phyloP scores from a whole-genome alignment of 148 eudicot genomes.

The Arctostaphylos glauca region DNA sequence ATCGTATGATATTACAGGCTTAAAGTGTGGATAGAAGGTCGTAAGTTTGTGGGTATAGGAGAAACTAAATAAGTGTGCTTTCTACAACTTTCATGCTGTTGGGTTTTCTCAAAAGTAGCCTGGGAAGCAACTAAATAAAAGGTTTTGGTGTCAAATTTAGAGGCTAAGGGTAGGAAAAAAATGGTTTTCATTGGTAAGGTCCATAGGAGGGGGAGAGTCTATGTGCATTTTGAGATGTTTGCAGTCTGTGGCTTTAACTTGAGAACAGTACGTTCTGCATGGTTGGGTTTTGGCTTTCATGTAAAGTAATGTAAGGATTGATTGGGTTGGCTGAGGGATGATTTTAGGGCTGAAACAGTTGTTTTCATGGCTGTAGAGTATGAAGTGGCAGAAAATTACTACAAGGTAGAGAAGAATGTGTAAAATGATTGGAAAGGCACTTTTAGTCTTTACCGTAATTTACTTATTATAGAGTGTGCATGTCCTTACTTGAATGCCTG shows the following conservation, averaged over 20 bases:
- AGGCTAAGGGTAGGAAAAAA: background rate
- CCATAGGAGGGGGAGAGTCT: background rate
- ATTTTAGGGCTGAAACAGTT: background rate
- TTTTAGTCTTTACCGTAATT: background rate
- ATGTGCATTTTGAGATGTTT: background rate
- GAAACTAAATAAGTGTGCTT: background rate
- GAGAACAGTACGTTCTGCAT: background rate
- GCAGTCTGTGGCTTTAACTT: background rate
- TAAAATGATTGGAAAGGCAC: background rate
- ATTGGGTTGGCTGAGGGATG: background rate
- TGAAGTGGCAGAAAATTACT: background rate
- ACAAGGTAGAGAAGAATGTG: background rate
- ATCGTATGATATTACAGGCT: background rate
- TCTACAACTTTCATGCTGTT: background rate
- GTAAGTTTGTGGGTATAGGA: background rate
- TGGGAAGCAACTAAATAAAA: background rate
- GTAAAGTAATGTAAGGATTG: background rate
- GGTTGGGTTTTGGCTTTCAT: background rate
- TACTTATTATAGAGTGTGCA: background rate
- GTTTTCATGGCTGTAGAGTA: background rate
- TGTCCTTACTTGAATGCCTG: background rate
- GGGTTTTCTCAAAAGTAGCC: constrained; percentile 3
- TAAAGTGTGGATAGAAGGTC: background rate
- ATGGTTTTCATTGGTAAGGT: background rate
- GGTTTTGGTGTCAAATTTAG: background rate